Base-by-base conservation (phyloP, 305 asterid genomes). In the Fraxinus greggii region DNA sequence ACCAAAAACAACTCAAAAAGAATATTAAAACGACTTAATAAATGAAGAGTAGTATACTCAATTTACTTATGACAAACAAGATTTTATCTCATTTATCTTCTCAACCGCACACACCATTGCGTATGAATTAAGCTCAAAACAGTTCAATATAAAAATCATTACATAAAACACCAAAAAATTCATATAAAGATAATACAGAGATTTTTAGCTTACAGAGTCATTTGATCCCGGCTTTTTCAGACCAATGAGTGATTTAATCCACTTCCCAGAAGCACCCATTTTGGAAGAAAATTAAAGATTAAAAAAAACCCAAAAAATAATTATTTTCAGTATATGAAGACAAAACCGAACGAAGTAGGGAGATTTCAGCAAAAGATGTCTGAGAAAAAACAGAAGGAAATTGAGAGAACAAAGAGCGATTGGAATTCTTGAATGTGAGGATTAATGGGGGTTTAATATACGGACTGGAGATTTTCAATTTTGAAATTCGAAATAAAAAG, bases 241-340 rank as follows among this genome's bases (percentile, higher is more conserved):
- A 19, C 89, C 85, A 69, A 95, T 89, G 21, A 95, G 80, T 23
- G 99, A 92, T 83, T 91, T 93, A 61, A 95, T 92, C 99, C 99
- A 95, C 75, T 90, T 95, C 59, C 95, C 97, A 2, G 99, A 91
- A 89, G 87, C 95, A 83, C 99, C 97, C 99, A 92, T 92, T 82
- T 80, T 67, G 31, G 23, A 31, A 35, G 81, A 24, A 63, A 36
- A 19, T 36, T n/a, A 79, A 29, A 32, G 42, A 6, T n/a, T 74
- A 81, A 77, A 51, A 7, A 13, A 65, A 26, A n/a, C 59, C 56
- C 56, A 48, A 69, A 40, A 78, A 79, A 40, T 40, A 28, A 81
- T 33, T 61, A 1, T 72, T 74, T 74, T 29, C 40, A 77, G 83
- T 9, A 40, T 1, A 80, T 74, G 81, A 76, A 75, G 89, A 85